Conservation (phyloP, 1,139 yeast species). For the Debaryomyces singareniensis region DNA sequence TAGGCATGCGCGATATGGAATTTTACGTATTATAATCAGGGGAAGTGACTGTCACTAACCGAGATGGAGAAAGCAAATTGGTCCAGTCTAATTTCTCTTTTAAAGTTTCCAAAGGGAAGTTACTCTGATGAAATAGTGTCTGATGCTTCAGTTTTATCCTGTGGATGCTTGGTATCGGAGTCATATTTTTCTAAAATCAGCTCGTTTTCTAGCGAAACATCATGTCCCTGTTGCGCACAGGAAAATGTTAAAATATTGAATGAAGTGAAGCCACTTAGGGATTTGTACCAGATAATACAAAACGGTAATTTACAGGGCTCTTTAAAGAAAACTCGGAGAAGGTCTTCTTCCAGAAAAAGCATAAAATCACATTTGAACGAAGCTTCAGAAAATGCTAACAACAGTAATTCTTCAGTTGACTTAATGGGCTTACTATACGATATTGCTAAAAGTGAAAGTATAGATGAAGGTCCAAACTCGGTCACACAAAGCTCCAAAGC, state of each 20-base stretch:
- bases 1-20: too few species aligned
- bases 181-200: slow-evolving; percentile 16
- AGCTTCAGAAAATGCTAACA: slow-evolving; percentile 16
- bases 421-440: slow-evolving; percentile 34
- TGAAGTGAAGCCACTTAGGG: slow-evolving; percentile 47
- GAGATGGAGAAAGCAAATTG: slow-evolving; percentile 23
- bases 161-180: slow-evolving; percentile 72
- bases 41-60: too few species aligned
- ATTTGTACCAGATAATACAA: slow-evolving; percentile 36
- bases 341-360: slow-evolving; percentile 20
- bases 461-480: slow-evolving; percentile 2
- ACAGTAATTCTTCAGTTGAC: slow-evolving; percentile 24
- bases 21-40: too few species aligned
- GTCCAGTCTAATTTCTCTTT: slow-evolving; percentile 22
- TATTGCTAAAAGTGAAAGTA: slow-evolving; percentile 34
- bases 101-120: slow-evolving; percentile 20
- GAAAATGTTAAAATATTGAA: slow-evolving; percentile 33
- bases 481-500: slow-evolving; percentile 6
- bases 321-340: slow-evolving; percentile 10
- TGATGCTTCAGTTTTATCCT: slow-evolving; percentile 54
- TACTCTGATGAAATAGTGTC: slow-evolving; percentile 18
- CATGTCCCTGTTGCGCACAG: slow-evolving; percentile 47
- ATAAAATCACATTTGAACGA: slow-evolving; percentile 14
- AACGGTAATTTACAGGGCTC: slow-evolving; percentile 9
- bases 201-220: slow-evolving; percentile 11